Base-by-base conservation (phyloP, 768 basidiomycete genomes). In the Tephrocybe sp. region DNA sequence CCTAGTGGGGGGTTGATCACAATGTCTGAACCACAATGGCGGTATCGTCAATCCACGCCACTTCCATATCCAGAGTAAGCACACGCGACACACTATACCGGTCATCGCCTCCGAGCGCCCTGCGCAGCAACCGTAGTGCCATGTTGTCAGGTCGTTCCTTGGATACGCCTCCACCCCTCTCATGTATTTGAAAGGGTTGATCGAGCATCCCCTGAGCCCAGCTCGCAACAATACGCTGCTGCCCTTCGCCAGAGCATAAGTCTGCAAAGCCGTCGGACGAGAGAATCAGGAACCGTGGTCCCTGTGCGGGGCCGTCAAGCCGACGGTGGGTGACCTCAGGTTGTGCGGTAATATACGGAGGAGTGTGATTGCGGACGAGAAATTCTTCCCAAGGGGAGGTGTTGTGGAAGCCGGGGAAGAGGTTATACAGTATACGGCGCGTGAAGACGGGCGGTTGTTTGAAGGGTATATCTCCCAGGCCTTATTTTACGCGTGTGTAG, bases 401-500 rank as follows among this genome's bases (percentile, higher is more conserved):
- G 50, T 84, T 78, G 50, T 78, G 75, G 59, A 81, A 78, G 11
- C 83, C 84, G 14, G 83, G 82, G 50, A 79, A 75, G 37, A 86
- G 72, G 61, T 85, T 85, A 62, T 85, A 85, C 12, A 87, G 68
- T 38, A 87, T 80, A 10, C 82, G 78, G 34, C 83, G 73, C 17
- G 83, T 86, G 63, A 86, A 86, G 28, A 73, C 74, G 21, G 84
- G 81, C n/a, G 84, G 84, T 53, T 86, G 85, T 65, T 87, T 87
- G 71, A 86, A 87, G 32, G 83, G 83, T 51, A 82, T 80, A 58
- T 87, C 85, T 18, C 85, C 85, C 46, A 87, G 73, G 64, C 84
- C 85, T 86, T 48, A 42, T 51, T 50, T 49, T 50, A 32, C 12
- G 32, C 24, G 21, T 50, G 47, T 39, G 34, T 50, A 33, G 54